A percentile compares a stretch with the other conserved stretches of the same genome.
These are phyloP conservation scores for Phytophthora sp. DNA, from an alignment of 352 stramenopile genomes.

Conservation along the genomic window DNA sequence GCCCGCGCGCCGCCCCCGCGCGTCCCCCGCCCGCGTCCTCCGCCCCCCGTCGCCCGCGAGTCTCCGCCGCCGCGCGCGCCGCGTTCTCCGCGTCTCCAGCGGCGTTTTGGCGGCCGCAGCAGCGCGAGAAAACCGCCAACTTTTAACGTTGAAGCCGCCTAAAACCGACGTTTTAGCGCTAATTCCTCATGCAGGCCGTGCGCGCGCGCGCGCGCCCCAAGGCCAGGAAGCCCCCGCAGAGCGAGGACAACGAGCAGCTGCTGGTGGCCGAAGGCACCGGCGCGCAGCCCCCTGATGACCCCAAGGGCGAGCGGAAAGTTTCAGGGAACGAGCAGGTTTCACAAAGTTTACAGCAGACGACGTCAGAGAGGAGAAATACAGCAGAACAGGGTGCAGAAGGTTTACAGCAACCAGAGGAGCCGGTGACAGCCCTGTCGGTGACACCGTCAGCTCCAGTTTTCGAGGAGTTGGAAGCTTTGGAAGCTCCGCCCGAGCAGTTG, in stretches of 20 bases:
- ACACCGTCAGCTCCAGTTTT: slow-evolving; percentile 39
- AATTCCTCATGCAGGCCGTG: slow-evolving; percentile 29
- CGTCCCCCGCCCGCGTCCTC: background rate
- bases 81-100: slow-evolving; percentile 1
- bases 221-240: background rate
- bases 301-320: slow-evolving; percentile 1
- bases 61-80: background rate
- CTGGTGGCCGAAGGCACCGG: slow-evolving; percentile 26
- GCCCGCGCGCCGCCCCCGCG: background rate
- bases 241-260: slow-evolving; percentile 21
- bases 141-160: slow-evolving; percentile 28
- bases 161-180: slow-evolving; percentile 22
- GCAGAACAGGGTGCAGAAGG: background rate
- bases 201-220: slow-evolving; percentile 20
- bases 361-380: background rate
- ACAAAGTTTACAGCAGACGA: background rate
- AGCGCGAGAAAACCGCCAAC: slow-evolving; percentile 7
- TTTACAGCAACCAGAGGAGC: background rate
- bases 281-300: slow-evolving; percentile 26
- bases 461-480: slow-evolving; percentile 12
- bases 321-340: background rate
- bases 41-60: background rate
- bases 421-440: background rate
- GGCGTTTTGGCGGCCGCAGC: slow-evolving; percentile 6
- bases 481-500: background rate